A percentile compares a stretch with the other conserved stretches of the same genome.
Conservation (phyloP, 2,329 filamentous ascomycete genomes). For the Piedraia hortae region DNA sequence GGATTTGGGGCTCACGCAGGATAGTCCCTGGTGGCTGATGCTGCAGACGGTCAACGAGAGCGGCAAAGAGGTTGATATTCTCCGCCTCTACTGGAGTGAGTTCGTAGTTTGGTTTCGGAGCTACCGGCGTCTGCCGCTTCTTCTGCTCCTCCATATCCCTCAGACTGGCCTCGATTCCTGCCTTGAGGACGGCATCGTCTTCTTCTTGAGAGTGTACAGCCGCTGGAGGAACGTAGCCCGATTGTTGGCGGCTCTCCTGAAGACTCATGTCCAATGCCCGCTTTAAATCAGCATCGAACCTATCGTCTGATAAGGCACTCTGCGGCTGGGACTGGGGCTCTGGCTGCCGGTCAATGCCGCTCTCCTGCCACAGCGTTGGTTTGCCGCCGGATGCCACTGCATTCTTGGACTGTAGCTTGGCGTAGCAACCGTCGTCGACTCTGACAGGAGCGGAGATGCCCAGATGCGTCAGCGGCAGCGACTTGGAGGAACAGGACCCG, state of each 20-base stretch:
- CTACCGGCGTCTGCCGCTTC: constrained; percentile 53
- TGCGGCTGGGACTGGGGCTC: constrained; percentile 53
- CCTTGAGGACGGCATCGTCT: constrained; percentile 68
- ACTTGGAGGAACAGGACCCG: constrained; percentile 77
- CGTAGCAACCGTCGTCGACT: constrained; percentile 87
- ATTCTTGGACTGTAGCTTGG: constrained; percentile 54
- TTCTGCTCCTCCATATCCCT: constrained; percentile 98
- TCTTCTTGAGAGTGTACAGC: constrained; percentile 4
- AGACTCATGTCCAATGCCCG: constrained; percentile 87
- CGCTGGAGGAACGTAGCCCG: constrained; percentile 41
- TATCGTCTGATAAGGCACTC: constrained; percentile 40
- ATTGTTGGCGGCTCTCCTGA: constrained; percentile 59
- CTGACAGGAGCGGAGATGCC: constrained; percentile 77
- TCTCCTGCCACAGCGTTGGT: constrained; percentile 28
- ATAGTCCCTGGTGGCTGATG: constrained; percentile 91
- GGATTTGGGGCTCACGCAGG: constrained; percentile 85
- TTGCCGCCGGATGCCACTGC: constrained; percentile 11
- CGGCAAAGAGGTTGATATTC: constrained; percentile 90
- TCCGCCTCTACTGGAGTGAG: constrained; percentile 80
- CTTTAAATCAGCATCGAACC: constrained; percentile 85
- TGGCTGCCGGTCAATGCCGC: constrained; percentile 2
- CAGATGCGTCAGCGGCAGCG: constrained; percentile 64
- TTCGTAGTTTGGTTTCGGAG: constrained; percentile 78
- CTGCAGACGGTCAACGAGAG: constrained; percentile 76
- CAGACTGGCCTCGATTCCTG: constrained; percentile 80